phyloP scores from a whole-genome alignment of 768 basidiomycete species.

The Pseudohyphozyma bogoriensis region DNA sequence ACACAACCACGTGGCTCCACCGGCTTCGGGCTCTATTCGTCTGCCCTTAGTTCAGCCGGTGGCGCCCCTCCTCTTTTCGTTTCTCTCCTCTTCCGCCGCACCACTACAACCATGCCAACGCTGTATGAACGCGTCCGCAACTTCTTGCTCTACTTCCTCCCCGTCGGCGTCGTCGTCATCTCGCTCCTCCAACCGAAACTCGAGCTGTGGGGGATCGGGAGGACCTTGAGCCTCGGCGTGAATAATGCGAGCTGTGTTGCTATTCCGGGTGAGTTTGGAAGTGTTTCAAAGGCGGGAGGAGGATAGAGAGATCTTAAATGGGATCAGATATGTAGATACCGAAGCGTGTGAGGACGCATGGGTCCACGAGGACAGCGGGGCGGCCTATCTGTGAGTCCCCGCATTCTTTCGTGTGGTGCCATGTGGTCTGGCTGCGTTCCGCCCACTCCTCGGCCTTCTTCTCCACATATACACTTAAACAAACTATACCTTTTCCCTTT shows the following conservation, averaged over 20 bases:
- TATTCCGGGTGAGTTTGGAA: conserved; percentile 2
- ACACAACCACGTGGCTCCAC: no score
- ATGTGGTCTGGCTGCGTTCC: neutral
- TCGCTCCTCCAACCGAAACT: neutral
- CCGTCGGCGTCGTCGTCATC: neutral
- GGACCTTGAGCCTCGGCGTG: neutral
- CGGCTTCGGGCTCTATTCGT: no score
- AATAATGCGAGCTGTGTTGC: conserved; percentile 13
- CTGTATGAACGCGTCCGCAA: no score
- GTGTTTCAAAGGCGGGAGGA: no score
- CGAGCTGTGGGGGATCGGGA: neutral
- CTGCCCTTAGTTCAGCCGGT: no score
- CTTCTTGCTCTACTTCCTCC: no score
- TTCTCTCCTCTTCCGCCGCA: no score
- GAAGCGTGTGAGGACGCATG: conserved; percentile 20
- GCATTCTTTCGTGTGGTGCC: neutral
- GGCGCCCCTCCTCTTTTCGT: no score
- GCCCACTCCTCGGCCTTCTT: neutral
- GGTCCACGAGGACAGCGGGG: conserved; percentile 4
- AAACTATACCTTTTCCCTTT: no score
- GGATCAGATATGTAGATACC: conserved; percentile 11
- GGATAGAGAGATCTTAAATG: neutral
- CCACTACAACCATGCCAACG: no score
- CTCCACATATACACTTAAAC: no score
- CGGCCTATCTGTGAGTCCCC: conserved; percentile 12